Percentiles rank a stretch among this genome's conserved stretches.
phyloP scores from a whole-genome alignment of 768 basidiomycete genomes.

The Xerocomellus chrysenteron region DNA sequence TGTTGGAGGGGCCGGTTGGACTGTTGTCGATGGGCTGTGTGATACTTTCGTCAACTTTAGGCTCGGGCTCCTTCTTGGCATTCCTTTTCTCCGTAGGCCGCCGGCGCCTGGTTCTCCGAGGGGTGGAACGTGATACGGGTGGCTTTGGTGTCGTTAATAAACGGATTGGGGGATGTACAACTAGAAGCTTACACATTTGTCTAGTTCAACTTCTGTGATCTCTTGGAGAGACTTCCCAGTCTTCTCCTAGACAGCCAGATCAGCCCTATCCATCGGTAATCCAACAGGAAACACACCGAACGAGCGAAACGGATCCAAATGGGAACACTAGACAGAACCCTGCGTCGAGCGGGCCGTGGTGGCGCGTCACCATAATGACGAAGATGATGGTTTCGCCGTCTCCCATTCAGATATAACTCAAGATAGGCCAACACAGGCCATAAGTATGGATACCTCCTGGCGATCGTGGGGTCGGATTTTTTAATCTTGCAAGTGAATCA shows the following conservation, averaged over 20 bases:
- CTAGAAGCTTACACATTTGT: neutral
- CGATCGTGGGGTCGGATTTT: slow-evolving; percentile 6
- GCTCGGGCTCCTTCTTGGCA: neutral
- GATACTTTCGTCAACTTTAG: neutral
- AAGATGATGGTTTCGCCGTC: neutral
- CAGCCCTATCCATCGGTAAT: neutral
- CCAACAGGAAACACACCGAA: slow-evolving; percentile 1
- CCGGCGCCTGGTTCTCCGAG: neutral
- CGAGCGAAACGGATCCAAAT: slow-evolving; percentile 11
- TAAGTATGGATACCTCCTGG: slow-evolving; percentile 10
- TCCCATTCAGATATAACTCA: slow-evolving; percentile 5
- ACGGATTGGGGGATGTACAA: neutral
- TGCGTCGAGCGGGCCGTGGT: neutral
- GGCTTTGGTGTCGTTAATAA: slow-evolving; percentile 1
- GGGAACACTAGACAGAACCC: neutral
- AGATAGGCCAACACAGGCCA: slow-evolving; percentile 20
- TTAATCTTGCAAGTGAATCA: slow-evolving; percentile 9
- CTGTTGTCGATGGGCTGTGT: neutral
- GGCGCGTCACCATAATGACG: too few relatives aligned
- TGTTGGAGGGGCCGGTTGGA: neutral
- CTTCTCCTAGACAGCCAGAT: slow-evolving; percentile 9
- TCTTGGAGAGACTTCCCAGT: slow-evolving; percentile 5
- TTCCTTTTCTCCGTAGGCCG: neutral
- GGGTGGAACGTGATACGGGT: too few relatives aligned
- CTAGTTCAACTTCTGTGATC: neutral